These are phyloP conservation scores for Nepenthes gracilis DNA, from an alignment of 148 eudicot genomes.

Conservation along the genomic window DNA sequence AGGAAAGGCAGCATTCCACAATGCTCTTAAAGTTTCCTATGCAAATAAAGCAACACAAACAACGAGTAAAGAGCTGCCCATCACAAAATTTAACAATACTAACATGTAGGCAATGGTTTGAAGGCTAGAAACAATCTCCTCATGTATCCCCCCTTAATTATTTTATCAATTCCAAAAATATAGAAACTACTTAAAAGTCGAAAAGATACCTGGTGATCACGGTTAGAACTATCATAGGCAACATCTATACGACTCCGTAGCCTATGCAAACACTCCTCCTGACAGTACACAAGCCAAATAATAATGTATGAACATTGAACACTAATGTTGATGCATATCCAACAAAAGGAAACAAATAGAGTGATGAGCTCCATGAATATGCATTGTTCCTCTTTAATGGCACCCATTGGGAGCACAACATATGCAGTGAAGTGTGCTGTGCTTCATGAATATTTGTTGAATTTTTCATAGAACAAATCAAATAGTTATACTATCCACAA, in stretches of 20 bases:
- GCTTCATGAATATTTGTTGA: too few species aligned
- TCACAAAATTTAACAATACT: not conserved
- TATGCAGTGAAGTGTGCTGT: too few species aligned
- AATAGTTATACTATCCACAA: too few species aligned
- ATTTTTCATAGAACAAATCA: too few species aligned
- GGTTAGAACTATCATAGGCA: conserved; percentile 69
- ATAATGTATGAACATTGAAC: not conserved
- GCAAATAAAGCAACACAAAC: not conserved
- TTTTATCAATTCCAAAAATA: too few species aligned
- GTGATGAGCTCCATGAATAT: too few species aligned
- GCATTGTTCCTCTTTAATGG: too few species aligned
- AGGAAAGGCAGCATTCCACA: conserved; percentile 93
- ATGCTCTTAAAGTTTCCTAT: conserved; percentile 75
- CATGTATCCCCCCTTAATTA: not conserved
- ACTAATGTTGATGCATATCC: not conserved
- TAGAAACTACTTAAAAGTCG: not conserved
- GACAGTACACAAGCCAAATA: conserved; percentile 10
- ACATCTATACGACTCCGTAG: conserved; percentile 81
- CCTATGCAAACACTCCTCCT: conserved; percentile 85
- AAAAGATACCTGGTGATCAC: conserved; percentile 66
- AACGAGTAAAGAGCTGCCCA: not conserved
- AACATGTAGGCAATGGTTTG: not conserved
- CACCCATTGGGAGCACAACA: too few species aligned
- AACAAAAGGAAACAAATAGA: not conserved
- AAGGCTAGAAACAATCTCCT: not conserved